Evolutionary conservation across 768 basidiomycete species (phyloP).

Genomic region (Suillus hirtellus): DNA sequence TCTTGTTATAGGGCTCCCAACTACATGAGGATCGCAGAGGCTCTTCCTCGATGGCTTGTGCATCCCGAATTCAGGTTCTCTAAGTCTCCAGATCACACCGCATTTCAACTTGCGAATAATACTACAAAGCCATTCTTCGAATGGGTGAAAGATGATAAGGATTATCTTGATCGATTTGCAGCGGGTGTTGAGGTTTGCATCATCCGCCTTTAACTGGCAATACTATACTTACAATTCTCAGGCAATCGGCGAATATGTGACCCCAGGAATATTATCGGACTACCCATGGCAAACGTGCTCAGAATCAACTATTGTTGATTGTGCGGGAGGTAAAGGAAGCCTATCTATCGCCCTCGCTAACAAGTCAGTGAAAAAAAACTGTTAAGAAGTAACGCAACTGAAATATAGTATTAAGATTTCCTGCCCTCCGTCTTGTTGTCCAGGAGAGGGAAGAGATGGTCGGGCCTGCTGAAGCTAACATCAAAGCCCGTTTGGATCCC

Average conservation of each 20-base stretch:
- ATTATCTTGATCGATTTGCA: background rate
- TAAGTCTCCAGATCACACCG: constrained; percentile 26
- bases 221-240: background rate
- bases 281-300: constrained; percentile 40
- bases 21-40: constrained; percentile 16
- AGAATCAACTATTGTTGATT: constrained; percentile 40
- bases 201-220: background rate
- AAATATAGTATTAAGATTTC: constrained; percentile 1
- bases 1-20: constrained; percentile 14
- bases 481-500: constrained; percentile 34
- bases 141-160: constrained; percentile 5
- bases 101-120: constrained; percentile 40
- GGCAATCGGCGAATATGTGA: constrained; percentile 14
- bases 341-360: constrained; percentile 41
- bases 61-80: constrained; percentile 22
- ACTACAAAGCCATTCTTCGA: constrained; percentile 39
- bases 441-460: constrained; percentile 36
- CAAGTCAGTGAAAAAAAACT: constrained; percentile 23
- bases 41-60: constrained; percentile 15
- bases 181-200: constrained; percentile 1
- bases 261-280: constrained; percentile 40
- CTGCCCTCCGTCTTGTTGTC: constrained; percentile 30
- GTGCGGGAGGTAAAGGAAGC: constrained; percentile 41
- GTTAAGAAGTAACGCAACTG: constrained; percentile 2
- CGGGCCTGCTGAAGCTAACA: background rate